These are phyloP conservation scores for Talaromyces trachyspermus DNA, from an alignment of 495 filamentous ascomycete genomes.

Conservation along the genomic window DNA sequence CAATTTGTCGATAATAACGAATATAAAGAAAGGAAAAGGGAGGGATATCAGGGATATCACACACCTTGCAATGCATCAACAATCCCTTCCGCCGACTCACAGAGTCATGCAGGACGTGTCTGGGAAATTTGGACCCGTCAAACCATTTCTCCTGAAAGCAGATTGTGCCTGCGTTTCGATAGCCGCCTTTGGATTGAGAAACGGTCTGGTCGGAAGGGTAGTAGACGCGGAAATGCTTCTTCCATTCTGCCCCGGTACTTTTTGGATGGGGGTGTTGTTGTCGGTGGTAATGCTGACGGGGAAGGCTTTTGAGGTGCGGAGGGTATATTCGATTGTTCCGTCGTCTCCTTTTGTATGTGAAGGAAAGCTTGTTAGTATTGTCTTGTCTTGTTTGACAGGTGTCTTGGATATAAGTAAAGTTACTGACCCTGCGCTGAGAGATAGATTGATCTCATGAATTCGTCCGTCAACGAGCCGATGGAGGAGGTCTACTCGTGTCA, in stretches of 20 bases:
- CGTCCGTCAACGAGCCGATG: conserved; percentile 62
- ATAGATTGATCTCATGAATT: conserved; percentile 65
- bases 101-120: conserved; percentile 64
- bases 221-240: conserved; percentile 59
- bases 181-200: conserved; percentile 48
- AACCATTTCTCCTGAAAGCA: conserved; percentile 68
- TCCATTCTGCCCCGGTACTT: conserved; percentile 34
- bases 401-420: background rate
- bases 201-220: conserved; percentile 79
- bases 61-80: conserved; percentile 82
- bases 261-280: conserved; percentile 14
- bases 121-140: conserved; percentile 57
- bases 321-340: conserved; percentile 47
- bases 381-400: conserved; percentile 10
- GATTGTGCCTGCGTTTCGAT: conserved; percentile 65
- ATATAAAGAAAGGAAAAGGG: background rate
- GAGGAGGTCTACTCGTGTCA: conserved; percentile 56
- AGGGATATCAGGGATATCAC: background rate
- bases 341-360: conserved; percentile 43
- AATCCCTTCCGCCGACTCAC: conserved; percentile 56
- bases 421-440: conserved; percentile 61
- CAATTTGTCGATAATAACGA: background rate
- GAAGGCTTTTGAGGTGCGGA: conserved; percentile 30
- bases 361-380: conserved; percentile 2
- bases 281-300: conserved; percentile 10